Conservation (phyloP, 257 asterid species). For the Voacanga thouarsii region DNA sequence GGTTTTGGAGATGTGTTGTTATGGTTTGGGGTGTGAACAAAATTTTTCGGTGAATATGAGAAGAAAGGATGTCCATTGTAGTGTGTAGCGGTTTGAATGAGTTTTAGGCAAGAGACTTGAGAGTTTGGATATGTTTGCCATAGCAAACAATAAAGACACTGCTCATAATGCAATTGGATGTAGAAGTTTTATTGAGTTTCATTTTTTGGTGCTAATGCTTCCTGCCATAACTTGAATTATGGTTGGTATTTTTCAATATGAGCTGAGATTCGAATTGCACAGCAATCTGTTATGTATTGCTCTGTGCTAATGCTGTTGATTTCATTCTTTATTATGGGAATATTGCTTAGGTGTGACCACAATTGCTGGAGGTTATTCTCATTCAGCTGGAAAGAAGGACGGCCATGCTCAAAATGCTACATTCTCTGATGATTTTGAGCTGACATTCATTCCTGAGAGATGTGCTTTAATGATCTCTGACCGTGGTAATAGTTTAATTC, state of each 20-base stretch:
- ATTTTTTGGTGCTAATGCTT: neutral
- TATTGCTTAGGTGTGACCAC: slow-evolving; percentile 69
- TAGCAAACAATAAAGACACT: neutral
- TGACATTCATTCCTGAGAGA: slow-evolving; percentile 56
- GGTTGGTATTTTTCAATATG: neutral
- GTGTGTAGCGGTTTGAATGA: neutral
- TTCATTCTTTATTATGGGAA: slow-evolving; percentile 9
- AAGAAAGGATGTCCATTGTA: neutral
- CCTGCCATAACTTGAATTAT: neutral
- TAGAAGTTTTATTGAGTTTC: neutral
- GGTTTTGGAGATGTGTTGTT: neutral
- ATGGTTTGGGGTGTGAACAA: neutral
- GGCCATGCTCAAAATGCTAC: slow-evolving; percentile 73
- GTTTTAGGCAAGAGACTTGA: neutral
- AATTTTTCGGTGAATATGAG: no score
- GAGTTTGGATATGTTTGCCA: neutral
- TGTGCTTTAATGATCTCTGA: slow-evolving; percentile 80
- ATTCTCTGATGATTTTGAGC: slow-evolving; percentile 51
- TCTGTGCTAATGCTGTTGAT: neutral
- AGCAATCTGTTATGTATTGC: neutral
- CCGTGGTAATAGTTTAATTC: slow-evolving; percentile 59
- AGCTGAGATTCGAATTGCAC: neutral
- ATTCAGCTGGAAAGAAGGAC: slow-evolving; percentile 52
- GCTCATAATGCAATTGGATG: neutral
- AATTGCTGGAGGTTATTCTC: slow-evolving; percentile 77